A percentile compares a stretch with the other conserved stretches of the same genome.
phyloP scores from a whole-genome alignment of 2,329 filamentous ascomycete species.

The Alternaria sp. region DNA sequence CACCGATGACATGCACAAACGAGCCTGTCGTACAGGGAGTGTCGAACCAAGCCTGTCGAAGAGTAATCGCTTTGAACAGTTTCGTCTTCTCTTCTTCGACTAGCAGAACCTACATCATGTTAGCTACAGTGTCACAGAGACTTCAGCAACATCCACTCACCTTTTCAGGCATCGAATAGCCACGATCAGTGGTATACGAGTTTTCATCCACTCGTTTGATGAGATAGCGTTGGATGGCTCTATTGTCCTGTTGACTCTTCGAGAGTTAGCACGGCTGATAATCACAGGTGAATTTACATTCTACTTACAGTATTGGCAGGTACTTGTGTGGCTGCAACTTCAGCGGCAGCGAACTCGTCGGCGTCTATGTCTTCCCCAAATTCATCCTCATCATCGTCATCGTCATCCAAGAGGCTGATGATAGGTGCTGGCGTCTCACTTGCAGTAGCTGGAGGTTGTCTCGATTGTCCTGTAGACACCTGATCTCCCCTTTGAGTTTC shows the following conservation, averaged over 20 bases:
- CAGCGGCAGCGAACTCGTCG: constrained; percentile 72
- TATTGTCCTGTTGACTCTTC: constrained; percentile 72
- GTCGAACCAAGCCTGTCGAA: constrained; percentile 88
- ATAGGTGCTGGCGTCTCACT: constrained; percentile 24
- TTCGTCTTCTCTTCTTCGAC: constrained; percentile 81
- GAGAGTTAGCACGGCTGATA: constrained; percentile 67
- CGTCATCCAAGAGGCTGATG: constrained; percentile 27
- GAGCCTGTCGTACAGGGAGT: constrained; percentile 78
- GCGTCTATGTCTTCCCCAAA: constrained; percentile 78
- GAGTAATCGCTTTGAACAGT: constrained; percentile 71
- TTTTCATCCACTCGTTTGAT: constrained; percentile 77
- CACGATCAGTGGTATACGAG: constrained; percentile 71
- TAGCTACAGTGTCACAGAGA: constrained; percentile 17
- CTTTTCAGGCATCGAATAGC: constrained; percentile 73
- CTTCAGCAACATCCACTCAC: constrained; percentile 55
- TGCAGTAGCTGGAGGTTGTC: constrained; percentile 4
- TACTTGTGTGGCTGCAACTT: constrained; percentile 77
- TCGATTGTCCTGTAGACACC: neutral
- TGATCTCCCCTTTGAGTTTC: constrained; percentile 22
- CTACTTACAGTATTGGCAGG: constrained; percentile 63
- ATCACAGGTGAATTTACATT: constrained; percentile 28
- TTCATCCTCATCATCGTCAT: constrained; percentile 56
- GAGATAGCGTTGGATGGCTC: constrained; percentile 86
- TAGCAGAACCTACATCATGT: constrained; percentile 73
- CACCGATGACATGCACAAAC: constrained; percentile 86